Conservation (phyloP, 1,139 yeast genomes). For the Debaryomyces psychrophilus region DNA sequence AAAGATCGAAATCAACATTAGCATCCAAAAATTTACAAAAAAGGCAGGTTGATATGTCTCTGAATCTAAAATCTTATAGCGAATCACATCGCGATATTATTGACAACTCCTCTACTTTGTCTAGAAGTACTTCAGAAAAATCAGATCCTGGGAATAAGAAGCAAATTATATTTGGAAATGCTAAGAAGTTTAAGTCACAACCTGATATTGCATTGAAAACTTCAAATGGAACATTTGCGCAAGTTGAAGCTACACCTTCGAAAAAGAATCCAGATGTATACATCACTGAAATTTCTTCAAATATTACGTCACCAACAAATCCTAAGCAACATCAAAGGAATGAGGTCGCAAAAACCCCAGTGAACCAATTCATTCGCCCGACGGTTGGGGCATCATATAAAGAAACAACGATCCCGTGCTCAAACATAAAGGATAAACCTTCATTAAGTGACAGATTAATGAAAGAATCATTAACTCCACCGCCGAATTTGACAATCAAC, state of each 20-base stretch:
- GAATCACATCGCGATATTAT: neutral
- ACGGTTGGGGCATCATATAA: constrained; percentile 3
- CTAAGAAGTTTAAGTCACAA: constrained; percentile 24
- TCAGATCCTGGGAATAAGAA: neutral
- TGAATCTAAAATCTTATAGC: constrained; percentile 14
- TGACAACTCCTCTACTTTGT: neutral
- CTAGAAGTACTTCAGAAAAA: constrained; percentile 1
- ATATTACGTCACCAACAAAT: constrained; percentile 10
- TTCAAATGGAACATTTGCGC: constrained; percentile 16
- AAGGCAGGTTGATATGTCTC: constrained; percentile 51
- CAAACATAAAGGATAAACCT: neutral
- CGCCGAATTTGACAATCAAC: neutral
- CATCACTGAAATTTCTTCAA: neutral
- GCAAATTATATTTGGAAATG: constrained; percentile 31
- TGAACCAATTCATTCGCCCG: neutral
- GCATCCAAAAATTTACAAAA: constrained; percentile 46
- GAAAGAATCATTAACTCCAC: constrained; percentile 7
- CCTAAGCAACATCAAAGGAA: neutral
- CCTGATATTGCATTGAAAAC: neutral
- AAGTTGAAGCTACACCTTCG: constrained; percentile 31
- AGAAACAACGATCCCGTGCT: constrained; percentile 2
- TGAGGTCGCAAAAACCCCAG: neutral
- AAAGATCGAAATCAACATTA: constrained; percentile 47
- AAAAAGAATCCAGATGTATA: constrained; percentile 17
- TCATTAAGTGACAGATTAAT: constrained; percentile 7